These are phyloP conservation scores for Podaxis pistillaris DNA, from an alignment of 768 basidiomycete genomes.

Conservation along the genomic window DNA sequence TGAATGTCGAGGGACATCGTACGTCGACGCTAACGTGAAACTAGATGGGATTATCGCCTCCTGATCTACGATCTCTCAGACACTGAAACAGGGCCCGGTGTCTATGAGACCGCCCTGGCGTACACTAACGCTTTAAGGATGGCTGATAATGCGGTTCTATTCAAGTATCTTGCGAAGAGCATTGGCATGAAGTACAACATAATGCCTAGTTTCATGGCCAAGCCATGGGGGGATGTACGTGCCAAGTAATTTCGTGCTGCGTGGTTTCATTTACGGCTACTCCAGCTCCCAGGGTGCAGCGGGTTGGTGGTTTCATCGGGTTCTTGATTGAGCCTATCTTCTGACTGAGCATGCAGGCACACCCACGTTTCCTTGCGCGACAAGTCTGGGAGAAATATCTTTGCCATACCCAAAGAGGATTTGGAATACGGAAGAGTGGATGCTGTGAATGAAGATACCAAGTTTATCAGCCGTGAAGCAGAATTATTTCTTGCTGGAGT, in stretches of 20 bases:
- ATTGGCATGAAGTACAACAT: conserved; percentile 87
- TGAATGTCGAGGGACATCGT: conserved; percentile 89
- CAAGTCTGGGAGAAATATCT: conserved; percentile 67
- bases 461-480: conserved; percentile 75
- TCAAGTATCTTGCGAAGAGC: conserved; percentile 91
- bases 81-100: conserved; percentile 91
- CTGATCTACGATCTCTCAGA: conserved; percentile 39
- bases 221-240: conserved; percentile 90
- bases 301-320: conserved; percentile 50
- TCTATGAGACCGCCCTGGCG: conserved; percentile 83
- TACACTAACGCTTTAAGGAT: conserved; percentile 78
- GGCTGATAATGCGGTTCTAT: conserved; percentile 90
- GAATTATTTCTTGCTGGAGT: conserved; percentile 97
- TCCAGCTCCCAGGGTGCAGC: conserved; percentile 89
- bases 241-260: background rate
- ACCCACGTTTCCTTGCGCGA: conserved; percentile 88
- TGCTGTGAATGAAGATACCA: conserved; percentile 80
- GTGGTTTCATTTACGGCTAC: background rate
- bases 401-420: conserved; percentile 68
- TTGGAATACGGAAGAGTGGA: conserved; percentile 59
- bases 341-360: conserved; percentile 49
- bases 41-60: background rate
- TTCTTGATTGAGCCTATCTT: background rate
- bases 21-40: conserved; percentile 20
- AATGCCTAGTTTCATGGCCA: conserved; percentile 97